Evolutionary conservation across 164 flowering plant genomes (phyloP), one percentile per base, ranked within the genome.

Genomic region (Aristolochia contorta): DNA sequence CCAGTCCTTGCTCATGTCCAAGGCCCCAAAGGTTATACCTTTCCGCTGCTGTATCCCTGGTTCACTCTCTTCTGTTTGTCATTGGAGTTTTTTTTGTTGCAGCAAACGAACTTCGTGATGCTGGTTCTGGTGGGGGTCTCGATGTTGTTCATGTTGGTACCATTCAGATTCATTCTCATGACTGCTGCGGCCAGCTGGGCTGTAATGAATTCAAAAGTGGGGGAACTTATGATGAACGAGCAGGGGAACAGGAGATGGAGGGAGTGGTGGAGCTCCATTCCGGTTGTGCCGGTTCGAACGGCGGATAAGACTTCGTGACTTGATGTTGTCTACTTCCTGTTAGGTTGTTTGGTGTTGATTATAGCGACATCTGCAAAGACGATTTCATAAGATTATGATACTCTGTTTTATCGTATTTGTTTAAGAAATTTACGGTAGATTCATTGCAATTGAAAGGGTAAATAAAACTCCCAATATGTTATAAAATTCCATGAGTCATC

Each of bases 191-290:
- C 73, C 20, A 67, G 55, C 27, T 52, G 41, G 47, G 81, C 77
- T 53, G 3, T 62, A 21, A 55, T 53, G 75, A 78, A 76, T 12
- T 82, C 85, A 16, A 78, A 59, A 65, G 19, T 76, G 1, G 80
- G 80, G 24, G 78, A 78, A 71, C 19, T 24, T 71, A 18, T 71
- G 56, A 58, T 56, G 15, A 73, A 59, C 16, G 71, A 75, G 7
- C 67, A 56, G 50, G 77, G 84, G 1, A 65, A 78, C 20, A 66
- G 95, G 37, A 71, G 97, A 19, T 27, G 83, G 3, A 79, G 71
- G 65, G 97, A 88, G 62, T 86, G 97, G 99, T 93, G 99, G 99
- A 79, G 81, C 47, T 84, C 97, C 0, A 84, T 90, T 52, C 97
- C 96, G 0, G 74, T 86, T 3, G 56, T 80, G 51, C 87, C 86